Percentiles rank a stretch among this genome's conserved stretches.
Evolutionary conservation across 768 basidiomycete genomes (phyloP).

Genomic region (Boletus huronensis): DNA sequence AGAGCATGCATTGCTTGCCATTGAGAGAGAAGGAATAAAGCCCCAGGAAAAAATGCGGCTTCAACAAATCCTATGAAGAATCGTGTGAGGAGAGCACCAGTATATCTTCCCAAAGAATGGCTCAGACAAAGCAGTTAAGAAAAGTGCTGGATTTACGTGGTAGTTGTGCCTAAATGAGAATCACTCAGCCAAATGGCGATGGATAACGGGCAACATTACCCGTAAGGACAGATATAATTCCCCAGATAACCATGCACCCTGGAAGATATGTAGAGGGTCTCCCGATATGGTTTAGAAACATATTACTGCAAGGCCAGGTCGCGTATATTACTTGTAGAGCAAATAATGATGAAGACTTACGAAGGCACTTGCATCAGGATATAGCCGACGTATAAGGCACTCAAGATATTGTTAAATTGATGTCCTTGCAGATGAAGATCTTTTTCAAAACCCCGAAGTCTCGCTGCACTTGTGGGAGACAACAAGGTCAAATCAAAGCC

Average conservation of each 20-base stretch:
- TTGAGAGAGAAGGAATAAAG: constrained; percentile 38
- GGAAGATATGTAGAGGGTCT: constrained; percentile 69
- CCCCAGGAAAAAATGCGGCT: constrained; percentile 70
- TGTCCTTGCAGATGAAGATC: constrained; percentile 60
- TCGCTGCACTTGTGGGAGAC: constrained; percentile 51
- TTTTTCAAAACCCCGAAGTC: constrained; percentile 66
- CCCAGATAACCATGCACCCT: constrained; percentile 69
- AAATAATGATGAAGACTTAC: constrained; percentile 35
- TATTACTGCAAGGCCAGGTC: constrained; percentile 47
- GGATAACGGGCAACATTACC: constrained; percentile 31
- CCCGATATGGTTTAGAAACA: constrained; percentile 65
- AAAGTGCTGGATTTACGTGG: constrained; percentile 26
- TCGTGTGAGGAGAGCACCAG: constrained; percentile 60
- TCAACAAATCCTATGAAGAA: constrained; percentile 79
- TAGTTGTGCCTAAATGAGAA: constrained; percentile 37
- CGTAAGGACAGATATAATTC: constrained; percentile 52
- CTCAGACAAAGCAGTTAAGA: neutral
- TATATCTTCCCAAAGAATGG: constrained; percentile 43
- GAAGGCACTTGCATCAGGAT: constrained; percentile 79
- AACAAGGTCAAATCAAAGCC: neutral
- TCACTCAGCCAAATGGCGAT: neutral
- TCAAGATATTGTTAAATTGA: constrained; percentile 65
- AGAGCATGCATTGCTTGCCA: constrained; percentile 30
- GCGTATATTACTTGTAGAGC: neutral
- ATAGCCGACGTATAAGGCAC: constrained; percentile 68